Conservation (phyloP, 148 eudicot genomes). For the Camellia granthamiana region DNA sequence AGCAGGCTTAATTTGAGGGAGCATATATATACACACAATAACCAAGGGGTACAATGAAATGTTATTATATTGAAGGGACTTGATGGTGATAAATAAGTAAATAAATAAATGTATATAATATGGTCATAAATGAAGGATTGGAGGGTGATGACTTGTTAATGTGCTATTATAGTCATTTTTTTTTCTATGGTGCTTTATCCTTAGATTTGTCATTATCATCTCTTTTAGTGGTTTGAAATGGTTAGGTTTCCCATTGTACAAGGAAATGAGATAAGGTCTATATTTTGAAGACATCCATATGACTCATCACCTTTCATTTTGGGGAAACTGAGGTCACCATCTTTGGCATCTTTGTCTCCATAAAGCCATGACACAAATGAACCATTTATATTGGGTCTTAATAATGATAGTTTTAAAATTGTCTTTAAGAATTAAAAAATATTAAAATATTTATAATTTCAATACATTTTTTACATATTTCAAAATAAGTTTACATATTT, state of each 20-base stretch:
- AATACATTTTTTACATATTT: too few species aligned
- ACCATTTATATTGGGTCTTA: too few species aligned
- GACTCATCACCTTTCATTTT: slow-evolving; percentile 21
- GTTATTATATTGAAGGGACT: neutral
- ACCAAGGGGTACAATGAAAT: neutral
- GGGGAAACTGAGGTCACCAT: slow-evolving; percentile 11
- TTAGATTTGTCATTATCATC: slow-evolving; percentile 30
- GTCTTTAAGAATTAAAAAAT: too few species aligned
- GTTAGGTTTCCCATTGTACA: slow-evolving; percentile 31
- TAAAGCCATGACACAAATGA: too few species aligned
- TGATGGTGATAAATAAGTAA: neutral
- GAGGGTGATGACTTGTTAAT: slow-evolving; percentile 11
- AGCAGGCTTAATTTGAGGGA: slow-evolving; percentile 4
- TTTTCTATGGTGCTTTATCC: neutral
- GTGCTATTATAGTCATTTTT: slow-evolving; percentile 1
- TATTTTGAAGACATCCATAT: slow-evolving; percentile 36
- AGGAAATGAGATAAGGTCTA: slow-evolving; percentile 54
- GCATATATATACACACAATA: neutral
- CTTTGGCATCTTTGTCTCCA: too few species aligned
- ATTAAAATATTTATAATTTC: too few species aligned
- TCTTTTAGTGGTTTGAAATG: slow-evolving; percentile 18
- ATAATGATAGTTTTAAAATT: too few species aligned
- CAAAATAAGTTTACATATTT: too few species aligned
- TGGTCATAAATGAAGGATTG: slow-evolving; percentile 17
- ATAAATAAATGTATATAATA: neutral